Evolutionary conservation across 2,329 filamentous ascomycete genomes (phyloP).

Genomic region (Sclerotinia trifoliorum): DNA sequence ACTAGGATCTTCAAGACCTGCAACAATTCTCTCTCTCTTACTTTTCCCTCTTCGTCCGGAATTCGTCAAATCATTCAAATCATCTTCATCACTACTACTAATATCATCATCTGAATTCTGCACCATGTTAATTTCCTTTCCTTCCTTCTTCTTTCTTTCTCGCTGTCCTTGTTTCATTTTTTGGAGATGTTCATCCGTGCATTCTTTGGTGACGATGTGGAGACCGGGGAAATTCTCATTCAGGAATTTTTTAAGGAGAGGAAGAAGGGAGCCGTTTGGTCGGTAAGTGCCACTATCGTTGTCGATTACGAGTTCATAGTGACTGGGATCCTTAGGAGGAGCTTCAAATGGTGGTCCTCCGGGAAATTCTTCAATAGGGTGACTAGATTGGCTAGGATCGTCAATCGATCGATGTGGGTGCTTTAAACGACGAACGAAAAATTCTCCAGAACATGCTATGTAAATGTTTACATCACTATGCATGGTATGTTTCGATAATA

Average conservation of each 20-base stretch:
- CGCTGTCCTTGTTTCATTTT: constrained; percentile 75
- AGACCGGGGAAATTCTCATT: constrained; percentile 73
- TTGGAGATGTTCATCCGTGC: constrained; percentile 71
- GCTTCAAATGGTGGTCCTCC: constrained; percentile 48
- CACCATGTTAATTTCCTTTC: constrained; percentile 52
- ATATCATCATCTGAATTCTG: constrained; percentile 48
- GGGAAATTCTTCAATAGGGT: constrained; percentile 50
- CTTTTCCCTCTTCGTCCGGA: constrained; percentile 43
- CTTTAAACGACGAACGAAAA: constrained; percentile 75
- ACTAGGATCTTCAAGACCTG: constrained; percentile 42
- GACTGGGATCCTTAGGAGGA: constrained; percentile 49
- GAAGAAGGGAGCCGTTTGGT: constrained; percentile 75
- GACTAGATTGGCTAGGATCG: constrained; percentile 48
- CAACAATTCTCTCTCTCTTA: constrained; percentile 53
- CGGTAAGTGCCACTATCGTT: constrained; percentile 95
- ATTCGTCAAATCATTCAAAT: constrained; percentile 26
- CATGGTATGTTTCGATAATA: constrained; percentile 95
- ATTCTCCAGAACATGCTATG: constrained; percentile 89
- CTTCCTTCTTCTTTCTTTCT: constrained; percentile 67
- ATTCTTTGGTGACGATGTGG: constrained; percentile 71
- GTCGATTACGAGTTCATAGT: constrained; percentile 88
- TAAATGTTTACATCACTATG: constrained; percentile 90
- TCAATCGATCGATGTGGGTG: constrained; percentile 49
- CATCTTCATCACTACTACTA: constrained; percentile 42
- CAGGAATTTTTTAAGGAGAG: constrained; percentile 68